Percentiles rank a stretch among this genome's conserved stretches.
Evolutionary conservation across 2,329 filamentous ascomycete species (phyloP).

Genomic region (Lasiodiplodia theobromae): DNA sequence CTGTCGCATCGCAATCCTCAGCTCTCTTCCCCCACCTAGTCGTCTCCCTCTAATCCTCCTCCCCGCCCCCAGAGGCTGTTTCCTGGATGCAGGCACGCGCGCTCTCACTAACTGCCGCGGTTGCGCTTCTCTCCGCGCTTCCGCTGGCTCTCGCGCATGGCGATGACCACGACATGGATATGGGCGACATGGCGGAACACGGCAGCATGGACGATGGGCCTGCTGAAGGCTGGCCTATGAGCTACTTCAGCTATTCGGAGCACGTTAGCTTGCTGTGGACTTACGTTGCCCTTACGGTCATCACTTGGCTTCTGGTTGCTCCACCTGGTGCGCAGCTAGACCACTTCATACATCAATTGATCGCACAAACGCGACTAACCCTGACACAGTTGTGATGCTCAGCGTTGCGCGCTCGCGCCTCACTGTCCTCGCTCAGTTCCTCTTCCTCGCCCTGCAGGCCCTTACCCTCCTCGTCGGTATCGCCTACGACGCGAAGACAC

Average conservation of each 20-base stretch:
- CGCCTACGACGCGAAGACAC: conserved; percentile 78
- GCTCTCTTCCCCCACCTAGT: neutral
- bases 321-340: conserved; percentile 68
- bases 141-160: conserved; percentile 52
- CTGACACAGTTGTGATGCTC: conserved; percentile 75
- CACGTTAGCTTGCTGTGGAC: conserved; percentile 66
- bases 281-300: conserved; percentile 74
- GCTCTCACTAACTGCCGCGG: conserved; percentile 41
- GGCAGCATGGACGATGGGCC: neutral
- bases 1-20: neutral
- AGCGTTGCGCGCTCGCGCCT: conserved; percentile 81
- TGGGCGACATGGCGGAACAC: conserved; percentile 33
- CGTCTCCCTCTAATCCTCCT: neutral
- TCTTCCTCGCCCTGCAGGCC: conserved; percentile 53
- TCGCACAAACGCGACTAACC: conserved; percentile 37
- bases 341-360: conserved; percentile 25
- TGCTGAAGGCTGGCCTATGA: conserved; percentile 46
- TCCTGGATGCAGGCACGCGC: conserved; percentile 29
- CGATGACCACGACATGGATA: conserved; percentile 42
- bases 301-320: conserved; percentile 75
- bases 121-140: conserved; percentile 44
- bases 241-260: conserved; percentile 66
- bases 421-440: conserved; percentile 72
- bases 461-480: conserved; percentile 49
- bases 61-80: neutral